A percentile compares a stretch with the other conserved stretches of the same genome.
These are phyloP conservation scores for Pelargonium nanum DNA, from an alignment of 345 rosid species.

Conservation along the genomic window DNA sequence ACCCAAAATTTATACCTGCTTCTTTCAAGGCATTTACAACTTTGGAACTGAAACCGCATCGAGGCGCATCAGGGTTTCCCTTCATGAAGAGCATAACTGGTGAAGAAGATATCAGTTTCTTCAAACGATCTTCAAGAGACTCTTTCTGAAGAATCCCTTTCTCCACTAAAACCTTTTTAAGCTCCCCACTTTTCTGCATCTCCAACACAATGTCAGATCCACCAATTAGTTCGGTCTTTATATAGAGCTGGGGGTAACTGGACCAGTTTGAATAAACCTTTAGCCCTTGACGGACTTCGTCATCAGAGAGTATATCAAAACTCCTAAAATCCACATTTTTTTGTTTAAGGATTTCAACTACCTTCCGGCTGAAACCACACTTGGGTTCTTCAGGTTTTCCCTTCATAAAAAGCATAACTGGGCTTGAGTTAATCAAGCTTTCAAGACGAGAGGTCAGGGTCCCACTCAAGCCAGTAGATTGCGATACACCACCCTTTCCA, in stretches of 20 bases:
- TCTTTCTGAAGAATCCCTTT: constrained; percentile 47
- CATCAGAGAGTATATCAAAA: constrained; percentile 68
- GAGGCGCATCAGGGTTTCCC: constrained; percentile 79
- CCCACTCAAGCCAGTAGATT: constrained; percentile 47
- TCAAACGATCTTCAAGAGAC: constrained; percentile 53
- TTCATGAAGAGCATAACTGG: constrained; percentile 94
- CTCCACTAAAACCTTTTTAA: constrained; percentile 46
- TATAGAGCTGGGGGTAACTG: constrained; percentile 84
- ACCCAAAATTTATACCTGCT: constrained; percentile 57
- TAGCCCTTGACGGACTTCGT: constrained; percentile 87
- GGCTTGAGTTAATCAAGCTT: constrained; percentile 52
- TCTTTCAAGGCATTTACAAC: constrained; percentile 74
- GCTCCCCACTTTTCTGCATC: constrained; percentile 95
- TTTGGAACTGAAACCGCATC: constrained; percentile 91
- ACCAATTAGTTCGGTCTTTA: constrained; percentile 71
- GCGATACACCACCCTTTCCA: constrained; percentile 42
- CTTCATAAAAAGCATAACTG: constrained; percentile 89
- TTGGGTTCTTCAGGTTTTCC: constrained; percentile 82
- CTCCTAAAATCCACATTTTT: constrained; percentile 63
- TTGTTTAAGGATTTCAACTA: constrained; percentile 69
- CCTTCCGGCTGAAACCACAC: constrained; percentile 90
- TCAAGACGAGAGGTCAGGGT: constrained; percentile 42
- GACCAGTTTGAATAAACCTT: constrained; percentile 95
- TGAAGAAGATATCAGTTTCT: constrained; percentile 44
- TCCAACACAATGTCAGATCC: constrained; percentile 89